These are phyloP conservation scores for Podospora pseudopauciseta DNA, from an alignment of 495 filamentous ascomycete species.

Conservation along the genomic window DNA sequence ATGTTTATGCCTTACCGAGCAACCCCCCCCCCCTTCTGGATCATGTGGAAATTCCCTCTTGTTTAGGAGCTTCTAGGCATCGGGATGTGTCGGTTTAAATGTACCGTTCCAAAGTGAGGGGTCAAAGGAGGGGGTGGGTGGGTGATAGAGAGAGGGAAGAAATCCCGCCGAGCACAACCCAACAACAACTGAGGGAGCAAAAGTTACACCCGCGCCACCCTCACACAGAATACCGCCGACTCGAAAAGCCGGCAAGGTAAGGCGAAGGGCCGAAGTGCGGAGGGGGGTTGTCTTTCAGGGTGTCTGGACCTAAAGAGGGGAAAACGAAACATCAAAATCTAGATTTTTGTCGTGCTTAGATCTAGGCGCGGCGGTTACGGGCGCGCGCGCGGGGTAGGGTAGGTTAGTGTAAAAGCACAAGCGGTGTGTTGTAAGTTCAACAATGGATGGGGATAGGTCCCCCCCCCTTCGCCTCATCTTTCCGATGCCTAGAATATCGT, in stretches of 20 bases:
- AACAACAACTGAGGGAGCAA: neutral
- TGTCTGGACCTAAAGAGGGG: neutral
- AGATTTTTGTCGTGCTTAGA: neutral
- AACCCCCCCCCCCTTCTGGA: neutral
- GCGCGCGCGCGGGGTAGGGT: neutral
- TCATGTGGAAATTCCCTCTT: neutral
- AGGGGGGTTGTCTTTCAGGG: neutral
- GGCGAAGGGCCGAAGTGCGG: neutral
- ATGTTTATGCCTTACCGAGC: neutral
- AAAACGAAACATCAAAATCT: neutral
- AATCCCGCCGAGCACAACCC: neutral
- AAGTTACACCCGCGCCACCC: neutral
- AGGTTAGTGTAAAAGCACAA: neutral
- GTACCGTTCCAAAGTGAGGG: neutral
- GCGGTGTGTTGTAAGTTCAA: neutral
- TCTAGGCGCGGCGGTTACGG: neutral
- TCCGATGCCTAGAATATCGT: neutral
- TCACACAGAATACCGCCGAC: neutral
- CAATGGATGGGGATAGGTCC: neutral
- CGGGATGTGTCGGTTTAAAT: neutral
- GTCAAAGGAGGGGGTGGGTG: too few species aligned
- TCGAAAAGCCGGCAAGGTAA: neutral
- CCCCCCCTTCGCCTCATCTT: neutral
- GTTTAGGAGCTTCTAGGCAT: neutral
- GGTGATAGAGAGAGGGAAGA: neutral